Evolutionary conservation across 2,329 filamentous ascomycete genomes (phyloP).

Genomic region (Colletotrichum lindemuthianum): DNA sequence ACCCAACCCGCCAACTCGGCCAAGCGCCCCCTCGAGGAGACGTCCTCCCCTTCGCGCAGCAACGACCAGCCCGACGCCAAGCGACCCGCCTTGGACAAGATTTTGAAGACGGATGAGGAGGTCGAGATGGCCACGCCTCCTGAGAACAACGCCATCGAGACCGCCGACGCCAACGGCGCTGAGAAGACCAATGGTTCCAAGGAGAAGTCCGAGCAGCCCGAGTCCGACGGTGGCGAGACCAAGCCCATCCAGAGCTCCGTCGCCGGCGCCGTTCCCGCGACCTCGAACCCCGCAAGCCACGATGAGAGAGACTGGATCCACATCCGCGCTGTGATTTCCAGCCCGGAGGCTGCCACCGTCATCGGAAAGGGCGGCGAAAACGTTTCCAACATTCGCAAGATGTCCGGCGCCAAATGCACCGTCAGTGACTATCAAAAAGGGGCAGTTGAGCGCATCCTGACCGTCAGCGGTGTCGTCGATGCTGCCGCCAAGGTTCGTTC

Average conservation of each 20-base stretch:
- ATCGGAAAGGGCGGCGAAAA: slow-evolving; percentile 99
- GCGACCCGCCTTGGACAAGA: slow-evolving; percentile 93
- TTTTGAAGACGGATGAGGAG: slow-evolving; percentile 75
- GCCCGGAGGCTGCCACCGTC: slow-evolving; percentile 94
- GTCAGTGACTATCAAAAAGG: slow-evolving; percentile 98
- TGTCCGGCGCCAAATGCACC: slow-evolving; percentile 97
- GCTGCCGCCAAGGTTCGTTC: slow-evolving; percentile 87
- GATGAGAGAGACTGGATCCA: slow-evolving; percentile 98
- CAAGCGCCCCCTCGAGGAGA: slow-evolving; percentile 96
- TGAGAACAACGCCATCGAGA: slow-evolving; percentile 50
- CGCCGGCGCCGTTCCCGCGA: slow-evolving; percentile 47
- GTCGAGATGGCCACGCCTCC: slow-evolving; percentile 54
- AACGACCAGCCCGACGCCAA: slow-evolving; percentile 97
- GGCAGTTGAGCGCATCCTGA: slow-evolving; percentile 96
- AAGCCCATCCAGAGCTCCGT: slow-evolving; percentile 57
- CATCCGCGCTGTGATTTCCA: slow-evolving; percentile 95
- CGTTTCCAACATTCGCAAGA: slow-evolving; percentile 92
- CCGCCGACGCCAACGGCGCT: slow-evolving; percentile 59
- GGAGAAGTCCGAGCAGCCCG: slow-evolving; percentile 69
- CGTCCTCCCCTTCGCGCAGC: slow-evolving; percentile 90
- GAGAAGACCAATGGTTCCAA: slow-evolving; percentile 63
- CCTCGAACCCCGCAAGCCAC: slow-evolving; percentile 65
- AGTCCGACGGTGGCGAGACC: slow-evolving; percentile 61
- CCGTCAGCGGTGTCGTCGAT: slow-evolving; percentile 95
- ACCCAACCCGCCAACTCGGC: slow-evolving; percentile 73